Conservation (phyloP, 441 rosid genomes). For the Eruca vesicaria region DNA sequence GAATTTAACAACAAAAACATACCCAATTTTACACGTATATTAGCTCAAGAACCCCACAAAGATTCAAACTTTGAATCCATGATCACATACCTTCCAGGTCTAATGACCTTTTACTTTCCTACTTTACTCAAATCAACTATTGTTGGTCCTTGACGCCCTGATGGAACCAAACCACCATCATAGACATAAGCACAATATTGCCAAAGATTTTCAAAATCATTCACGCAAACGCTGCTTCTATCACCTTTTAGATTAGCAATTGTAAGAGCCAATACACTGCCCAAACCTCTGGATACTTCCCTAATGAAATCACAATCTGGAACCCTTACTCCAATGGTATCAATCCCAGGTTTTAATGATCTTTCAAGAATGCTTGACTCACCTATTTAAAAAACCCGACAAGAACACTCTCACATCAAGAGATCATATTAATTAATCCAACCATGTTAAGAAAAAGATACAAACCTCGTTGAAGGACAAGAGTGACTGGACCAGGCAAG, state of each 20-base stretch:
- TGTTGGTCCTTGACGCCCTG: no score
- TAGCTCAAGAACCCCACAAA: no score
- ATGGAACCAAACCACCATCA: no score
- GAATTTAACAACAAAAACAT: no score
- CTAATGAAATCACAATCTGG: conserved; percentile 81
- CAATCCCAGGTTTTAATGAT: no score
- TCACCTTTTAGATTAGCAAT: conserved; percentile 94
- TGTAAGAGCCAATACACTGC: conserved; percentile 85
- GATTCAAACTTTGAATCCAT: no score
- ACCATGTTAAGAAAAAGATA: conserved; percentile 15
- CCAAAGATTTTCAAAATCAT: conserved; percentile 85
- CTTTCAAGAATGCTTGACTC: no score
- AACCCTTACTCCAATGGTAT: conserved; percentile 85
- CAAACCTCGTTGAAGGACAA: conserved; percentile 72
- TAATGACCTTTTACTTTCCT: conserved; percentile 75
- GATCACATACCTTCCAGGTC: no score
- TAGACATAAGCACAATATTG: conserved; percentile 78
- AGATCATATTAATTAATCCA: background rate
- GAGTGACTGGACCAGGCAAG: conserved; percentile 90
- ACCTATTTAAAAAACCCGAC: conserved; percentile 23
- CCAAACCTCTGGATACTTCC: conserved; percentile 60
- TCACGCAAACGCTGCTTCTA: conserved; percentile 74
- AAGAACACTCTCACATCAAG: conserved; percentile 28
- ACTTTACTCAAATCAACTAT: no score
- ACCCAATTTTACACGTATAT: no score